Percentiles rank a stretch among this genome's conserved stretches.
Conservation (phyloP, 345 rosid species). For the Cardamine chenopodiifolia region DNA sequence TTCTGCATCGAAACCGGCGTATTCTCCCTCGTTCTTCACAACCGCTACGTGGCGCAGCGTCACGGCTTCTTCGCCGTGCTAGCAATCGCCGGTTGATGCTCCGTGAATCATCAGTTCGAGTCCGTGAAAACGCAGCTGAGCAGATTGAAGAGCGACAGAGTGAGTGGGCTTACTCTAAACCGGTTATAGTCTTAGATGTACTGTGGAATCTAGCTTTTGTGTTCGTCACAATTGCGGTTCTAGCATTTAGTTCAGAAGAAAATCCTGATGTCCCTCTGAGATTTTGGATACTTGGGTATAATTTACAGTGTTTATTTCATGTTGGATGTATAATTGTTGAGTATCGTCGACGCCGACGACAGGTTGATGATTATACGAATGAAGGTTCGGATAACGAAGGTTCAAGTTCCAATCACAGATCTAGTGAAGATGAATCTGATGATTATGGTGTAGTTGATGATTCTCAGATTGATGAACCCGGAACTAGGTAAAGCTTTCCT, state of each 20-base stretch:
- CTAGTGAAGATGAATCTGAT: slow-evolving; percentile 34
- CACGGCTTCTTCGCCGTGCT: slow-evolving; percentile 70
- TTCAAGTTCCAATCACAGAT: slow-evolving; percentile 25
- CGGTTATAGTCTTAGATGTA: slow-evolving; percentile 63
- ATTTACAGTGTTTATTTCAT: slow-evolving; percentile 70
- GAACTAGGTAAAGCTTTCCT: slow-evolving; percentile 49
- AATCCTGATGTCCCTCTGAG: slow-evolving; percentile 64
- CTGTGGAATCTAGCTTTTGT: slow-evolving; percentile 71
- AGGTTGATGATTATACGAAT: not conserved
- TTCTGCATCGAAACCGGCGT: slow-evolving; percentile 52
- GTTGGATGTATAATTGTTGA: slow-evolving; percentile 58
- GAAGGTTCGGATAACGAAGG: not conserved
- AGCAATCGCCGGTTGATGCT: slow-evolving; percentile 77
- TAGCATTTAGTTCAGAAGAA: slow-evolving; percentile 55
- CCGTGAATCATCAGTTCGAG: slow-evolving; percentile 72
- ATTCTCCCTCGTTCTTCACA: slow-evolving; percentile 50
- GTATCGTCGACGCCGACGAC: slow-evolving; percentile 48
- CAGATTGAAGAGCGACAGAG: slow-evolving; percentile 80
- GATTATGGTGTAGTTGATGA: slow-evolving; percentile 28
- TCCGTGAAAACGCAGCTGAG: slow-evolving; percentile 82
- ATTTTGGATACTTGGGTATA: slow-evolving; percentile 70
- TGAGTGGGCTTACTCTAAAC: slow-evolving; percentile 77
- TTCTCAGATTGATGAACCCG: slow-evolving; percentile 46
- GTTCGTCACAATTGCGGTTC: slow-evolving; percentile 47
- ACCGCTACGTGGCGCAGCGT: slow-evolving; percentile 61